phyloP scores from a whole-genome alignment of 2,329 filamentous ascomycete species.

The Blumeria graminis region DNA sequence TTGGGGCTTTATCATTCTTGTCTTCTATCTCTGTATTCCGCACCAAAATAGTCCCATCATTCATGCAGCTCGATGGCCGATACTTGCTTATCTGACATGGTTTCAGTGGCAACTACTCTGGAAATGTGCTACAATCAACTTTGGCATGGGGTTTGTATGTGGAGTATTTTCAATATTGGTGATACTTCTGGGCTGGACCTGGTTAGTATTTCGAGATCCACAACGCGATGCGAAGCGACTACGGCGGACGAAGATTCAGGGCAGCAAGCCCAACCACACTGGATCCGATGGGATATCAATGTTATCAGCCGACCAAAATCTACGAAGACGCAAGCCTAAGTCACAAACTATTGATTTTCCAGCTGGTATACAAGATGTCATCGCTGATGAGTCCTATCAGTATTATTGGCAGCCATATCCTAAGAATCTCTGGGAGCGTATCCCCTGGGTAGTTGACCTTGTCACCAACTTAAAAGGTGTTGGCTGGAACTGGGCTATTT shows the following conservation, averaged over 20 bases:
- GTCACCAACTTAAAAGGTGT: conserved; percentile 27
- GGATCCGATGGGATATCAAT: background rate
- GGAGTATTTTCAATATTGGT: conserved; percentile 28
- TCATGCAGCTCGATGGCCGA: conserved; percentile 24
- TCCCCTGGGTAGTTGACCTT: conserved; percentile 32
- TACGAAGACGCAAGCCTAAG: background rate
- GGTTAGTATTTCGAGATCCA: conserved; percentile 29
- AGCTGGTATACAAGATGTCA: background rate
- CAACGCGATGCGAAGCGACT: conserved; percentile 30
- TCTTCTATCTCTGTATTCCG: conserved; percentile 30
- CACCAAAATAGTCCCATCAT: conserved; percentile 26
- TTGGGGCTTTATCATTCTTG: conserved; percentile 22
- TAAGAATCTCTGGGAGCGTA: conserved; percentile 22
- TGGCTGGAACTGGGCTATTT: conserved; percentile 33
- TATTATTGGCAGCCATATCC: conserved; percentile 39
- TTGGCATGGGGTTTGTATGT: conserved; percentile 24
- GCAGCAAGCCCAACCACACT: background rate
- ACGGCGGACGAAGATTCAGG: conserved; percentile 11
- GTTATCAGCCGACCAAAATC: background rate
- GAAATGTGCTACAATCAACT: conserved; percentile 24
- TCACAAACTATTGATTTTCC: background rate
- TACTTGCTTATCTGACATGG: conserved; percentile 20
- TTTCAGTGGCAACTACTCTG: conserved; percentile 22
- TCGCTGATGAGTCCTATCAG: conserved; percentile 17
- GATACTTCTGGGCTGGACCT: conserved; percentile 23